Percentiles rank a stretch among this genome's conserved stretches.
These are phyloP conservation scores for Cladosporium sp. DNA, from an alignment of 2,329 filamentous ascomycete genomes.

Conservation along the genomic window DNA sequence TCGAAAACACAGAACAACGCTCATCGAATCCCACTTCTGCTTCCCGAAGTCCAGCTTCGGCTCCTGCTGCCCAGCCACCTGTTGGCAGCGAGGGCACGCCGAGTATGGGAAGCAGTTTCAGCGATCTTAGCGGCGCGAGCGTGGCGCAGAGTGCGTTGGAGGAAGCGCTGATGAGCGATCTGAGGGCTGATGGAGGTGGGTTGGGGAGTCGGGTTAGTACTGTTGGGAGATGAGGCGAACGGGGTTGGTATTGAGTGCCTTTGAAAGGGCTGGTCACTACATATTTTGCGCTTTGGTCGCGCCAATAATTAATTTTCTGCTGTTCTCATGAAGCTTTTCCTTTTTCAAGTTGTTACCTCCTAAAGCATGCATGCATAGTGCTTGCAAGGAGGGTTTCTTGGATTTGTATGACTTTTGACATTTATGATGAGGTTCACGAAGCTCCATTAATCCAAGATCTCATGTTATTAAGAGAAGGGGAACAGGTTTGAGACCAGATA, in stretches of 20 bases:
- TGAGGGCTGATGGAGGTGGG: conserved; percentile 49
- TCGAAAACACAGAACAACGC: neutral
- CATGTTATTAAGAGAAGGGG: too few species aligned
- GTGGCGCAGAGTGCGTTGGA: conserved; percentile 77
- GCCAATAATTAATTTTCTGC: too few species aligned
- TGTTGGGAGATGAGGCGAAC: conserved; percentile 7
- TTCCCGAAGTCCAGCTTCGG: conserved; percentile 13
- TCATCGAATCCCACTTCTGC: neutral
- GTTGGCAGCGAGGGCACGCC: conserved; percentile 63
- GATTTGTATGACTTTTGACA: too few species aligned
- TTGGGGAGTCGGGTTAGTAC: conserved; percentile 57
- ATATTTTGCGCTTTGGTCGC: too few species aligned
- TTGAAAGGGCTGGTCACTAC: too few species aligned
- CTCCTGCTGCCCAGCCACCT: conserved; percentile 13
- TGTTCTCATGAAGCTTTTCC: too few species aligned
- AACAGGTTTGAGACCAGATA: too few species aligned
- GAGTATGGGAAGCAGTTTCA: conserved; percentile 82
- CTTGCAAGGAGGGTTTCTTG: too few species aligned
- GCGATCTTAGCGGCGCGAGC: conserved; percentile 77
- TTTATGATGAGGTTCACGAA: too few species aligned
- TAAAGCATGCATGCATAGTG: too few species aligned
- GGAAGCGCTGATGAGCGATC: conserved; percentile 70
- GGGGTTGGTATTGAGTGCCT: neutral
- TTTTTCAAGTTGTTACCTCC: too few species aligned
- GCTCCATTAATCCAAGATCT: too few species aligned